Percentiles rank a stretch among this genome's conserved stretches.
Evolutionary conservation across 306 rosid genomes (phyloP).

Genomic region (Echinosophora koreensis): DNA sequence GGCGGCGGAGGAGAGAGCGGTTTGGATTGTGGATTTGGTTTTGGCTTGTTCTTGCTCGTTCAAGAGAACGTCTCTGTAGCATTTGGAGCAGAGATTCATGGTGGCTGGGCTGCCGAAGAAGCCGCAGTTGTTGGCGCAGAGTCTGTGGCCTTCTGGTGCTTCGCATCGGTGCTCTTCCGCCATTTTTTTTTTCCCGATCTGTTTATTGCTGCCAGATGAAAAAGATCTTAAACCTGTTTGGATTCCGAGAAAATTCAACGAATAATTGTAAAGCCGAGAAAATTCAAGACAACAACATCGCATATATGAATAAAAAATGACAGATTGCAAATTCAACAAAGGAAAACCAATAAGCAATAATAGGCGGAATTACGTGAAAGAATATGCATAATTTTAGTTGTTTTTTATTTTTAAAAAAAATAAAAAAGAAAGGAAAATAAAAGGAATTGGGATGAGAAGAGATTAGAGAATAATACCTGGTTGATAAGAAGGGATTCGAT

Average conservation of each 20-base stretch:
- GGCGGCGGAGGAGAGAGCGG: conserved; percentile 65
- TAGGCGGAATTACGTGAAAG: neutral
- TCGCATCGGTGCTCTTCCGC: conserved; percentile 95
- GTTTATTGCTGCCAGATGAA: neutral
- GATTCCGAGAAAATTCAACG: conserved; percentile 36
- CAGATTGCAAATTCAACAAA: conserved; percentile 38
- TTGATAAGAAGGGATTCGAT: conserved; percentile 32
- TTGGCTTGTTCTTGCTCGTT: conserved; percentile 78
- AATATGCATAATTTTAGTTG: no score
- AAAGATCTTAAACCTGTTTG: conserved; percentile 26
- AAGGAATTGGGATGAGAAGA: neutral
- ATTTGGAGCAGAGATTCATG: conserved; percentile 93
- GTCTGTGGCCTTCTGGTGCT: conserved; percentile 86
- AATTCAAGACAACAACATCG: no score
- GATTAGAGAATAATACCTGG: conserved; percentile 54
- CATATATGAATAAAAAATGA: conserved; percentile 2
- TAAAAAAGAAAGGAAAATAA: no score
- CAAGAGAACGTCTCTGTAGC: conserved; percentile 70
- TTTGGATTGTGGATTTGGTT: conserved; percentile 78
- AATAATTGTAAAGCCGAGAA: neutral
- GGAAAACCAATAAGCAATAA: conserved; percentile 13
- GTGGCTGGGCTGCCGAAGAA: conserved; percentile 92
- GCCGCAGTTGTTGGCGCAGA: conserved; percentile 92
- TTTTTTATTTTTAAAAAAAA: no score
- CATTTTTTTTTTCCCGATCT: conserved; percentile 51